A percentile compares a stretch with the other conserved stretches of the same genome.
phyloP scores from a whole-genome alignment of 768 basidiomycete genomes.

The Trametes villosa region DNA sequence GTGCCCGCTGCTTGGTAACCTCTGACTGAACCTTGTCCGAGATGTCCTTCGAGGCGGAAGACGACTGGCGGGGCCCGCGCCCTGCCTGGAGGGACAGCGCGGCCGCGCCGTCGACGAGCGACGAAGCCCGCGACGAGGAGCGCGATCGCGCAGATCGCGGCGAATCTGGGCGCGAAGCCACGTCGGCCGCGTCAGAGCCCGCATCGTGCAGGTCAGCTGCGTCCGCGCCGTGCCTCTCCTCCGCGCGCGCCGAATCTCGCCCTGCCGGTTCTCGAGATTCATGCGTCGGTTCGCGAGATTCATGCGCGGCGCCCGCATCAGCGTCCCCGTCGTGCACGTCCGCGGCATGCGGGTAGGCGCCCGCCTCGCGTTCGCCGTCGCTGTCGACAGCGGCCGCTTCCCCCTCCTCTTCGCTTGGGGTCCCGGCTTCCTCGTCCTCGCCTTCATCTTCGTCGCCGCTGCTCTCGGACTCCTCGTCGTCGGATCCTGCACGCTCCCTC shows the following conservation, averaged over 20 bases:
- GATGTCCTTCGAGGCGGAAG: constrained; percentile 42
- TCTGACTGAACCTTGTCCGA: constrained; percentile 66
- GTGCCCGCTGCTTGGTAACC: constrained; percentile 58
- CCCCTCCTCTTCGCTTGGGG: neutral
- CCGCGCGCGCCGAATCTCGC: constrained; percentile 8
- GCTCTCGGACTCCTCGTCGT: constrained; percentile 44
- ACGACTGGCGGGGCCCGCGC: constrained; percentile 3
- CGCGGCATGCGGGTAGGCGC: constrained; percentile 10
- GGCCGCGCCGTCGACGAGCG: constrained; percentile 48
- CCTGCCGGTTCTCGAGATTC: constrained; percentile 15
- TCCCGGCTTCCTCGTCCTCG: constrained; percentile 36
- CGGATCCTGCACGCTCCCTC: constrained; percentile 34
- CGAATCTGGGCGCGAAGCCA: constrained; percentile 21
- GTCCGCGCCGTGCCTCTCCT: constrained; percentile 3
- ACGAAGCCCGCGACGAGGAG: constrained; percentile 47
- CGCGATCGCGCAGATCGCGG: constrained; percentile 23
- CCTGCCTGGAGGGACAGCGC: constrained; percentile 38
- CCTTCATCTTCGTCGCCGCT: constrained; percentile 45
- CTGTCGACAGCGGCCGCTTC: constrained; percentile 37
- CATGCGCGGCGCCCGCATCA: constrained; percentile 13
- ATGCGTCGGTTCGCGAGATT: constrained; percentile 17
- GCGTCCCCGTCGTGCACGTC: constrained; percentile 18
- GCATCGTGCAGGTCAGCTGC: constrained; percentile 11
- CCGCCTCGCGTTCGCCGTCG: constrained; percentile 33
- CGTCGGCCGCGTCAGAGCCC: constrained; percentile 12